Percentiles rank a stretch among this genome's conserved stretches.
These are phyloP conservation scores for Monotropa hypopitys DNA, from an alignment of 179 eudicot genomes.

Conservation along the genomic window DNA sequence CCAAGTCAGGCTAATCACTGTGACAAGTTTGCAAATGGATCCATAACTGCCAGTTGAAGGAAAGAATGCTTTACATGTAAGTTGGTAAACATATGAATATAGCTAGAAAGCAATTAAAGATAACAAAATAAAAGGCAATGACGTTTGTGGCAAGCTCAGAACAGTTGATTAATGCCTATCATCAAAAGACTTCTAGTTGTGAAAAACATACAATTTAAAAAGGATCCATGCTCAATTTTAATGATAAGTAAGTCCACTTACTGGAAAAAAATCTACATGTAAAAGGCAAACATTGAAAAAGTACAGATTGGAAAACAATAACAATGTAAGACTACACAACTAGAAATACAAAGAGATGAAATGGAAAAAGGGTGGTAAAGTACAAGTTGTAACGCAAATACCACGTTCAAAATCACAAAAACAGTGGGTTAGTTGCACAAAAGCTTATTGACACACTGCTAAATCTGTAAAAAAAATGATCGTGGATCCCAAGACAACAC, in stretches of 20 bases:
- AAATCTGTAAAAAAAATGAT: not conserved
- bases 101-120: constrained; percentile 11
- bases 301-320: not conserved
- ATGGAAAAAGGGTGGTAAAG: not conserved
- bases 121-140: not conserved
- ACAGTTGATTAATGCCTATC: not conserved
- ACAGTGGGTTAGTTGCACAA: not conserved
- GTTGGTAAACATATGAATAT: not conserved
- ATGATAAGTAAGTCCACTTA: not conserved
- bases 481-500: not conserved
- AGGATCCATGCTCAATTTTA: not conserved
- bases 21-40: constrained; percentile 29
- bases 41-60: constrained; percentile 36
- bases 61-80: not conserved
- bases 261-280: not conserved
- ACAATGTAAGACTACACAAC: not conserved
- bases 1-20: constrained; percentile 34
- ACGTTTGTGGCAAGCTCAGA: not conserved
- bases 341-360: not conserved
- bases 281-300: not conserved
- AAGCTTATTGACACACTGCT: not conserved
- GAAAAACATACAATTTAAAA: not conserved
- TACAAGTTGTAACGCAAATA: not conserved
- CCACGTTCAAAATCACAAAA: not conserved
- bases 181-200: not conserved